These are phyloP conservation scores for Zygoascus biomembranicola DNA, from an alignment of 805 yeast species.

Conservation along the genomic window DNA sequence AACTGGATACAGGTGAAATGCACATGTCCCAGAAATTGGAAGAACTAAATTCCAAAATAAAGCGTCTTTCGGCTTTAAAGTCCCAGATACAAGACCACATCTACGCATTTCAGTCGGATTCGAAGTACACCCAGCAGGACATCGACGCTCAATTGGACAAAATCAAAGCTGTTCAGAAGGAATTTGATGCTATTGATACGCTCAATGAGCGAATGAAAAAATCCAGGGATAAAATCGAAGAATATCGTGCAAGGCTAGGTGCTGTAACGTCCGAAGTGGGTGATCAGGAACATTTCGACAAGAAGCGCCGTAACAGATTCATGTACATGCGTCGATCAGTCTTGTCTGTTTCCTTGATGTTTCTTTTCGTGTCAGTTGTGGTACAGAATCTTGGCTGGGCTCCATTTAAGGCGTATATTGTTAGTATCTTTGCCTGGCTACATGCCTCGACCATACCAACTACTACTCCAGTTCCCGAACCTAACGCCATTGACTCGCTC, in stretches of 20 bases:
- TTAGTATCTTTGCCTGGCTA: background rate
- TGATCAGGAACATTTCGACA: conserved; percentile 16
- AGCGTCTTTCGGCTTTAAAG: conserved; percentile 19
- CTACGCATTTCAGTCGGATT: conserved; percentile 15
- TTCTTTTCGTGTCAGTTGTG: conserved; percentile 10
- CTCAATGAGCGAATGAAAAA: conserved; percentile 20
- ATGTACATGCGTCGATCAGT: conserved; percentile 11
- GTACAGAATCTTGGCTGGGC: conserved; percentile 1
- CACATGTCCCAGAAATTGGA: conserved; percentile 11
- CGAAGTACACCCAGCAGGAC: conserved; percentile 12
- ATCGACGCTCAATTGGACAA: conserved; percentile 18
- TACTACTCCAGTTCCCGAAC: background rate
- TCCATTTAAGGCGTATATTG: background rate
- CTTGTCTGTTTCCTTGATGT: conserved; percentile 3
- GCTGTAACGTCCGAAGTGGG: conserved; percentile 17
- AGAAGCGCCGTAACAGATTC: conserved; percentile 12
- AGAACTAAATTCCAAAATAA: conserved; percentile 19
- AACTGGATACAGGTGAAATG: conserved; percentile 10
- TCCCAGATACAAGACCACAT: conserved; percentile 15
- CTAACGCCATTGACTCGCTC: background rate
- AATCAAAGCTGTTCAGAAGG: conserved; percentile 19
- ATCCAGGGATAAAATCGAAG: conserved; percentile 18
- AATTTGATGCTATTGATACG: conserved; percentile 14
- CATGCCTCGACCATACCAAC: background rate
- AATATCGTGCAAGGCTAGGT: conserved; percentile 19